phyloP scores from a whole-genome alignment of 2,329 filamentous ascomycete species.

The Phaeosphaeria sp. region DNA sequence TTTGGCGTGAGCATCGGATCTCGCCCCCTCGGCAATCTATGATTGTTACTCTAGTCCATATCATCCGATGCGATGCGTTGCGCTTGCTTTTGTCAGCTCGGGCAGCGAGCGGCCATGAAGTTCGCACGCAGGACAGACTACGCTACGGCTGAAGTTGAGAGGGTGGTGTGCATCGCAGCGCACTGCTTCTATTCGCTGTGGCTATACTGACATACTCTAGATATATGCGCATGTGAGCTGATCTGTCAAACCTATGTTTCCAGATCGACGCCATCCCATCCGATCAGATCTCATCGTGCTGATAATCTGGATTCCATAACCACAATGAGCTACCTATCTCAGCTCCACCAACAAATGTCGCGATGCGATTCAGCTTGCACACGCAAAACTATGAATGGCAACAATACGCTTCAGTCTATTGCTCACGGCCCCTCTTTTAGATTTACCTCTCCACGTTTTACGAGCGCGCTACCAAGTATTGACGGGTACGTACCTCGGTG shows the following conservation, averaged over 20 bases:
- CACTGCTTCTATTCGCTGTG: neutral
- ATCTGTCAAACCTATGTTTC: neutral
- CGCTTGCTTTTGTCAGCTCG: constrained; percentile 1
- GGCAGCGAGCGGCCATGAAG: neutral
- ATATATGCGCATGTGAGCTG: constrained; percentile 1
- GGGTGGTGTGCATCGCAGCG: neutral
- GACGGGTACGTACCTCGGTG: neutral
- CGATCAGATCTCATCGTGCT: neutral
- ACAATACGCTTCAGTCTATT: neutral
- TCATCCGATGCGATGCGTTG: neutral
- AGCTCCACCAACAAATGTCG: neutral
- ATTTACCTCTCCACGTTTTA: neutral
- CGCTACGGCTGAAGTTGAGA: neutral
- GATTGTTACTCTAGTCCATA: constrained; percentile 9
- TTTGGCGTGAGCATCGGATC: constrained; percentile 9
- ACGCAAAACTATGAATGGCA: neutral
- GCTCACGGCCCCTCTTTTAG: neutral
- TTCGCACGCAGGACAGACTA: neutral
- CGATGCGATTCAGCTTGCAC: neutral
- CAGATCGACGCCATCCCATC: neutral
- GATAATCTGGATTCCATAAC: neutral
- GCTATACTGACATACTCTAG: neutral
- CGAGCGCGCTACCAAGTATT: neutral
- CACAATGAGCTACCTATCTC: neutral
- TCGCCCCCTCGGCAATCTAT: constrained; percentile 18